Base-by-base conservation (phyloP, 139 green algal species). In the Tetraselmis striata region DNA sequence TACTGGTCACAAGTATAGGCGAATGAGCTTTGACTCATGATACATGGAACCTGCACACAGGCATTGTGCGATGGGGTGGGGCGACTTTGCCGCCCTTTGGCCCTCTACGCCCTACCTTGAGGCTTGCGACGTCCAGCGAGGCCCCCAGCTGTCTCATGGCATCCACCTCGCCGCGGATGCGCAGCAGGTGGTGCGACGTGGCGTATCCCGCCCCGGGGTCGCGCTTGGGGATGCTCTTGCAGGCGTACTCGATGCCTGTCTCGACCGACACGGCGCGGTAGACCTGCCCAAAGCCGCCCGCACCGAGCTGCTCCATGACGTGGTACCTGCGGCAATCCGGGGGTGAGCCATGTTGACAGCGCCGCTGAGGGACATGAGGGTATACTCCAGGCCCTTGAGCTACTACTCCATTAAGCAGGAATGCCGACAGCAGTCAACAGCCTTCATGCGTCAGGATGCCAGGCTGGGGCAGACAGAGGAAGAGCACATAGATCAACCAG, bases 81-180 rank as follows among this genome's bases (percentile, higher is more conserved):
- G n/a, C 29, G 5, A 2, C 29, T 23, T n/a, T n/a, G n/a, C n/a
- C n/a, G n/a, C n/a, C n/a, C n/a, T n/a, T n/a, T n/a, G n/a, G n/a
- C n/a, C n/a, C n/a, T n/a, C n/a, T 18, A 31, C 25, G 28, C 1
- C 75, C 26, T 29, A 92, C 91, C 89, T 92, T 85, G 0, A 97
- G 86, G 81, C 92, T 93, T 1, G 96, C 94, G 2, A 93, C 92
- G 79, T 96, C 92, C 77, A 98, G 80, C 59, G 85, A 93, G 77
- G 86, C 87, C 0, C 95, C 94, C 30, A 98, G 89, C 86, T 97
- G 94, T 82, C 91, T 86, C 95, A 98, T 98, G 27, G 94, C 93
- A 79, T 98, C 94, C 67, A 98, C 93, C 83, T 98, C 95, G 0
- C 91, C 93, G 58, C 95, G 92, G 26, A 98, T 88, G 88, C 98